These are phyloP conservation scores for Citrus unshiu DNA, from an alignment of 345 rosid genomes.

Conservation along the genomic window DNA sequence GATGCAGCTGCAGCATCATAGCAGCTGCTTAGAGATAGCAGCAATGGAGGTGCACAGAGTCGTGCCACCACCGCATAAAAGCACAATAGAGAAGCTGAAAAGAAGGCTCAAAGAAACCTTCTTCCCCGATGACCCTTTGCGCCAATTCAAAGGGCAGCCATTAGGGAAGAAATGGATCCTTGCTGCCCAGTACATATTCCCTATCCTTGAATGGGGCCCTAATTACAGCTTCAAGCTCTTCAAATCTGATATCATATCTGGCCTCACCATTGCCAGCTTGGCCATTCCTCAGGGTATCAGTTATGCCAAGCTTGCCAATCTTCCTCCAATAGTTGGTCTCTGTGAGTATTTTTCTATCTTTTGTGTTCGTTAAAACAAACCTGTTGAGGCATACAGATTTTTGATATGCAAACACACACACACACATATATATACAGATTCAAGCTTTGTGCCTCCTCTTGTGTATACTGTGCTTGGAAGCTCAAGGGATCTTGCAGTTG, in stretches of 20 bases:
- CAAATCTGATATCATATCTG: constrained; percentile 83
- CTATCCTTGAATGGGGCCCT: constrained; percentile 92
- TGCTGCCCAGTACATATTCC: constrained; percentile 72
- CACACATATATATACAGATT: constrained; percentile 37
- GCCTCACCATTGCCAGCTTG: constrained; percentile 96
- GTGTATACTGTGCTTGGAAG: constrained; percentile 93
- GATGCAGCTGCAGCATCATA: not conserved
- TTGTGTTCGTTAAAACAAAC: not conserved
- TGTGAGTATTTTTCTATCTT: constrained; percentile 48
- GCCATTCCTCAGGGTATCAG: constrained; percentile 99
- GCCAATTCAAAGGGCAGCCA: constrained; percentile 86
- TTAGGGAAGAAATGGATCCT: constrained; percentile 48
- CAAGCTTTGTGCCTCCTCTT: constrained; percentile 96
- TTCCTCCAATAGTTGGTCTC: constrained; percentile 87
- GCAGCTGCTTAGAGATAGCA: constrained; percentile 32
- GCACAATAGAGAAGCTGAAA: constrained; percentile 52
- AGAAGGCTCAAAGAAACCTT: constrained; percentile 76
- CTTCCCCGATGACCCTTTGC: constrained; percentile 94
- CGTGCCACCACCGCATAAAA: constrained; percentile 63
- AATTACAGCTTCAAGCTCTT: constrained; percentile 59
- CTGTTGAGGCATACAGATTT: not conserved
- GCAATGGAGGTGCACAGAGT: constrained; percentile 74
- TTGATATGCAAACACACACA: too few relatives aligned
- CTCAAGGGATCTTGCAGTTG: constrained; percentile 93
- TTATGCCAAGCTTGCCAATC: constrained; percentile 89